Evolutionary conservation across 768 basidiomycete genomes (phyloP).

Genomic region (Lactarius deliciosus): DNA sequence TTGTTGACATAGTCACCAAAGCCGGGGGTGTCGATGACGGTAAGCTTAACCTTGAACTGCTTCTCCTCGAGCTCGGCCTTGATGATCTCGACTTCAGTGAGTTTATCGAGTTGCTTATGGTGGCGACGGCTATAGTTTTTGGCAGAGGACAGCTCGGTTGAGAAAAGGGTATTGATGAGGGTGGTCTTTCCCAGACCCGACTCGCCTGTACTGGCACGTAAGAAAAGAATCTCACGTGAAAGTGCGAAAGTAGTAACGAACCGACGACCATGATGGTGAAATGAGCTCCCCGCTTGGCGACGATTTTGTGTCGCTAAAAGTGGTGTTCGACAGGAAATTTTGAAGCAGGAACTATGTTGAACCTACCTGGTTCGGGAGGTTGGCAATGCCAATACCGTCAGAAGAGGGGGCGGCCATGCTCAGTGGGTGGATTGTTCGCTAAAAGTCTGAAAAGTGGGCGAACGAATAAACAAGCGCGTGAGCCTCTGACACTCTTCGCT

Average conservation of each 20-base stretch:
- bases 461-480: slow-evolving; percentile 5
- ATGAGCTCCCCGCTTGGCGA: slow-evolving; percentile 94
- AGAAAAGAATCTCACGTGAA: slow-evolving; percentile 6
- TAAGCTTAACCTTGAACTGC: slow-evolving; percentile 98
- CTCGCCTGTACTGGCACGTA: slow-evolving; percentile 59
- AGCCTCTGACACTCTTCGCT: background rate
- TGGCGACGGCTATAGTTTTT: slow-evolving; percentile 91
- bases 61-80: slow-evolving; percentile 99
- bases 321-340: slow-evolving; percentile 24
- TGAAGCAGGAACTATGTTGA: slow-evolving; percentile 31
- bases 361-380: slow-evolving; percentile 93
- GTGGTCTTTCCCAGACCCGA: slow-evolving; percentile 97
- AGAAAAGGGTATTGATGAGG: slow-evolving; percentile 98
- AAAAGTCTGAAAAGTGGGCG: background rate
- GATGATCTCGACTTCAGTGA: slow-evolving; percentile 98
- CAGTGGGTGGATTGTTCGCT: background rate
- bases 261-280: slow-evolving; percentile 99
- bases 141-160: slow-evolving; percentile 88
- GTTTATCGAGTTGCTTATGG: slow-evolving; percentile 96
- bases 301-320: slow-evolving; percentile 93
- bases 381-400: slow-evolving; percentile 91
- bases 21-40: slow-evolving; percentile 97
- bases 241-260: slow-evolving; percentile 41
- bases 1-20: slow-evolving; percentile 99
- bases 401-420: slow-evolving; percentile 34